Conservation (phyloP, 352 stramenopile species). For the Phytopythium vexans region DNA sequence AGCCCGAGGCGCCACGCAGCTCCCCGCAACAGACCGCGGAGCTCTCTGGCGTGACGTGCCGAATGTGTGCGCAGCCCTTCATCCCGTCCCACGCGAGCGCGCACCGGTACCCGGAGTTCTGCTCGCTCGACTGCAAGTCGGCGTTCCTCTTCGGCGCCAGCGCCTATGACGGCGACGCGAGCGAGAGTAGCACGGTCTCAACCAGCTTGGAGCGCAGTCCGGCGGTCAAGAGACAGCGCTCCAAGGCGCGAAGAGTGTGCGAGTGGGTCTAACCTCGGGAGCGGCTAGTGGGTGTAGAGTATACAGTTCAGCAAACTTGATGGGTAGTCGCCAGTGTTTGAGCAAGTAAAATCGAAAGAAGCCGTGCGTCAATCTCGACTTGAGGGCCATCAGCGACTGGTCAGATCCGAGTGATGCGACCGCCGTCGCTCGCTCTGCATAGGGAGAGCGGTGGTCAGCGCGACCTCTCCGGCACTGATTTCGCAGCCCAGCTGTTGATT, state of each 20-base stretch:
- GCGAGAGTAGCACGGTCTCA: not conserved
- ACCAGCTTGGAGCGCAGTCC: not conserved
- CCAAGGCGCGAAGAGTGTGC: not conserved
- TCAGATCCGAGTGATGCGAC: too few relatives aligned
- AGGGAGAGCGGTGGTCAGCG: too few relatives aligned
- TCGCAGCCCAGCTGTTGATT: too few relatives aligned
- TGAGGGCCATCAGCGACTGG: too few relatives aligned
- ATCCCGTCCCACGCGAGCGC: conserved; percentile 21
- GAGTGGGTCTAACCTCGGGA: not conserved
- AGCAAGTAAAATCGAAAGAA: too few relatives aligned
- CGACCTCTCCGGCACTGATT: too few relatives aligned
- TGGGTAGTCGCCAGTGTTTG: not conserved
- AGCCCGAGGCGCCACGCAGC: conserved; percentile 13
- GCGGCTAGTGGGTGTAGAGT: not conserved
- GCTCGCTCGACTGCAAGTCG: conserved; percentile 43
- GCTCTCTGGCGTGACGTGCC: conserved; percentile 7
- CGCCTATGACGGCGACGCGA: not conserved
- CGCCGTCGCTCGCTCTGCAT: too few relatives aligned
- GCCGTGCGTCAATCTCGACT: too few relatives aligned
- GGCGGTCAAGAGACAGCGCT: not conserved
- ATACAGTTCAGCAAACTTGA: not conserved
- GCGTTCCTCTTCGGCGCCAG: conserved; percentile 23
- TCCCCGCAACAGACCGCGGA: too few relatives aligned
- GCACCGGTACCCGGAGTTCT: conserved; percentile 26
- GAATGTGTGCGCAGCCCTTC: conserved; percentile 36